Evolutionary conservation across 2,329 filamentous ascomycete genomes (phyloP), one percentile per base, ranked within the genome.

Genomic region (Venturia oleaginea): DNA sequence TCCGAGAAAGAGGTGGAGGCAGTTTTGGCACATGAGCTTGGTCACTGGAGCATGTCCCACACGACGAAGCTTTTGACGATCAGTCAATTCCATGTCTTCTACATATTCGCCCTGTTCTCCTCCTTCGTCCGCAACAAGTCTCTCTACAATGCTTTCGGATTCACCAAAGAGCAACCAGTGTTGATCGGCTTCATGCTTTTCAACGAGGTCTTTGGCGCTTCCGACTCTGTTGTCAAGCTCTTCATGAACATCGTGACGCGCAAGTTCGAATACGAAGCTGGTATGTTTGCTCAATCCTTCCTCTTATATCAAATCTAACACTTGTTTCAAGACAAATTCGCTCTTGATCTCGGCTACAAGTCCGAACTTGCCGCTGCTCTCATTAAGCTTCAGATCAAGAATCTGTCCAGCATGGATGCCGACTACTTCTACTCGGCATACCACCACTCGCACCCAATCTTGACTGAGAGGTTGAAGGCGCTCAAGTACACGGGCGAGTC

Each of bases 371-470:
- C 92, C 54, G 83, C 86, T 67, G 94, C 91, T 27, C 84, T 99
- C 68, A 92, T 99, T 79, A 97, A 97, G 81, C 89, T 99, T 62
- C 95, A 99, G 79, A 91, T 97, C 72, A 92, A 97, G 81, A 99
- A 99, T 75, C 83, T 99, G 69, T 96, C 91, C 77, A 95, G 91
- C 67, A 97, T 99, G 93, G 94, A 99, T 72, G 94, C 94, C 34
- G 95, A 99, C 78, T 96, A 90, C 89, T 86, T 97, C 84, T 99
- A 96, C 77, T 94, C 94, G 63, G 95, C 89, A 78, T 99, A 97
- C 82, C 92, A 99, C 80, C 97, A 95, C 83, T 97, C 93, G 30
- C 94, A 99, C 78, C 94, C 94, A 0, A 97, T 97, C 69, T 81
- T 99, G 69, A 90, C 92, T 1, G 95, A 99, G 83, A 86, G 94